Conservation (phyloP, 176 grass and related monocot species). For the Tillandsia leiboldiana region DNA sequence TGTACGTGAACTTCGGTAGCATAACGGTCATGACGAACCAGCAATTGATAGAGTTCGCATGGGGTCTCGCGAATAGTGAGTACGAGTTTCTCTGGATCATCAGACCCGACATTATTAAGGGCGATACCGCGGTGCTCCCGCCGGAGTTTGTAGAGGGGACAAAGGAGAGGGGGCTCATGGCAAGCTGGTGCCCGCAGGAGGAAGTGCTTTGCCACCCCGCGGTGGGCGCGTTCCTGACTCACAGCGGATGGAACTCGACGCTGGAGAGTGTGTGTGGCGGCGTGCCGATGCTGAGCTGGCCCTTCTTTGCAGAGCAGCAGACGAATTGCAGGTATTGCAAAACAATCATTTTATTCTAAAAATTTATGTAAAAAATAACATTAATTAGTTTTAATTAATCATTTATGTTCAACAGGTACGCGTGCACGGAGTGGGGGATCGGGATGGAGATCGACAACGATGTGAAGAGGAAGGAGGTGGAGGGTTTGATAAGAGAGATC, state of each 20-base stretch:
- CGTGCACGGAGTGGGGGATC: neutral
- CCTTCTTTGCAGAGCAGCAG: conserved; percentile 17
- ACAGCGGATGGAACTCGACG: conserved; percentile 69
- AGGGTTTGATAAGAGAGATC: conserved; percentile 10
- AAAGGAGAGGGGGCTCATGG: conserved; percentile 1
- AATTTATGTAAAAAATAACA: too few relatives aligned
- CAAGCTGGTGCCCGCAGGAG: conserved; percentile 13
- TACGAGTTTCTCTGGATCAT: conserved; percentile 9
- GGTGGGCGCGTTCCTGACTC: conserved; percentile 55
- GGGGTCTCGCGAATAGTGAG: conserved; percentile 6
- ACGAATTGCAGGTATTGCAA: neutral
- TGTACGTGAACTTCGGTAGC: conserved; percentile 18
- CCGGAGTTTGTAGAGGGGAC: neutral
- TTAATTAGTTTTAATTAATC: too few relatives aligned
- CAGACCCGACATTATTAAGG: neutral
- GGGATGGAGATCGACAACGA: conserved; percentile 10
- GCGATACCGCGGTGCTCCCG: conserved; percentile 3
- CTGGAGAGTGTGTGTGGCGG: conserved; percentile 56
- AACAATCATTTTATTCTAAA: too few relatives aligned
- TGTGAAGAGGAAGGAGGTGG: conserved; percentile 9
- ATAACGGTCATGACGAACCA: conserved; percentile 5
- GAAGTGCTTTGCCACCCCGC: conserved; percentile 39
- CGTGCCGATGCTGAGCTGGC: conserved; percentile 50
- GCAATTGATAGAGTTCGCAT: conserved; percentile 14
- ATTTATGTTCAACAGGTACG: too few relatives aligned